phyloP scores from a whole-genome alignment of 2,329 filamentous ascomycete species.

The Trichoderma citrinoviride region DNA sequence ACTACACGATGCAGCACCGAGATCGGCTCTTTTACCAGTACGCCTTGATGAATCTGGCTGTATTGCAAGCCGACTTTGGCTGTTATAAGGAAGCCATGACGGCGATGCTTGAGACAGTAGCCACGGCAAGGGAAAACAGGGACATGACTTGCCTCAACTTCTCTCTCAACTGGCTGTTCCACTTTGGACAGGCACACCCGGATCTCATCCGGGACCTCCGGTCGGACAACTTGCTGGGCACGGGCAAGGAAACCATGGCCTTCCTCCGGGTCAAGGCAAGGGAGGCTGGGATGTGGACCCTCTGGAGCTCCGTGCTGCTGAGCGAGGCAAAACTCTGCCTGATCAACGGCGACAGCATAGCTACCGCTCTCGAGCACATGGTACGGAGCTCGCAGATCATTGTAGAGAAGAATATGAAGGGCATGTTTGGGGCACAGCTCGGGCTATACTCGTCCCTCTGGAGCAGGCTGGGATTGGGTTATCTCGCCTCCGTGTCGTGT shows the following conservation, averaged over 20 bases:
- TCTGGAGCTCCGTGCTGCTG: slow-evolving; percentile 79
- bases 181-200: slow-evolving; percentile 85
- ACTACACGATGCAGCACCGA: slow-evolving; percentile 86
- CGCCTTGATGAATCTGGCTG: slow-evolving; percentile 86
- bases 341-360: slow-evolving; percentile 64
- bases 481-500: slow-evolving; percentile 58
- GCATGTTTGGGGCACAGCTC: slow-evolving; percentile 70
- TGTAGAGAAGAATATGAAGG: slow-evolving; percentile 70
- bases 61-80: slow-evolving; percentile 92
- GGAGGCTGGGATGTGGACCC: slow-evolving; percentile 79
- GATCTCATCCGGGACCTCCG: slow-evolving; percentile 68
- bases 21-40: slow-evolving; percentile 91
- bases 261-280: slow-evolving; percentile 85
- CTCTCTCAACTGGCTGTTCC: slow-evolving; percentile 91
- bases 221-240: slow-evolving; percentile 70
- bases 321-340: slow-evolving; percentile 82
- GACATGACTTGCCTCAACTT: slow-evolving; percentile 94
- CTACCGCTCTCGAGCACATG: slow-evolving; percentile 69
- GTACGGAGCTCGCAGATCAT: slow-evolving; percentile 81
- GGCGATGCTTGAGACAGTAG: slow-evolving; percentile 91
- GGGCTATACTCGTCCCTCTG: slow-evolving; percentile 71
- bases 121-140: slow-evolving; percentile 89
- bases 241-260: slow-evolving; percentile 74
- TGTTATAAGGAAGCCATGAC: slow-evolving; percentile 87
- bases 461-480: slow-evolving; percentile 65